Evolutionary conservation across 164 flowering plant species (phyloP), one percentile per base, ranked within the genome.

Genomic region (Pachysandra terminalis): DNA sequence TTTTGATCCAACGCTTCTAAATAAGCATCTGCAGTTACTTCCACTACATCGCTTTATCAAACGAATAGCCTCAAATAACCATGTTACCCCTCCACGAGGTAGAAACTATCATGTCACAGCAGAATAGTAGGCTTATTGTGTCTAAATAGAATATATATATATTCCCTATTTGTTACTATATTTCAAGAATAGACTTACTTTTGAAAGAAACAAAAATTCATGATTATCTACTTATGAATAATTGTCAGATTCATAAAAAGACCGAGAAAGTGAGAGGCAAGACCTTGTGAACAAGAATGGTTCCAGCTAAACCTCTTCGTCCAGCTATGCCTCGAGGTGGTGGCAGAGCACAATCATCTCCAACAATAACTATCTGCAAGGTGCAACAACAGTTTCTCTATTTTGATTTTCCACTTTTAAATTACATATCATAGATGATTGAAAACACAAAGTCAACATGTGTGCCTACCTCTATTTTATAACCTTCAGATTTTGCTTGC

Each of bases 341-440:
- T 69, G 99, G 97, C 53, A 95, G 84, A 71, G 97, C 97, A 84
- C 99, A 95, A 74, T 95, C 99, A 82, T 95, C 99, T 69, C 97
- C 97, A 77, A 95, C 96, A 76, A 92, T 86, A 21, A 95, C 97
- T 66, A 77, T 85, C 97, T 95, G 68, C 78, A 80, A 63, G 53
- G 41, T 48, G 23, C 65, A 68, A 76, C 5, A 16, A 45, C 48
- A n/a, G n/a, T 16, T 24, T 24, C 23, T 26, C 14, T 24, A 13
- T 19, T 57, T 22, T 23, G 0, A 19, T 53, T 19, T 21, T 41
- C 40, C 17, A 16, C 40, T 23, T 17, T 51, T 15, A 45, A 24
- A 28, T 8, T 24, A 15, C 51, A 21, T 17, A 3, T 22, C 37
- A 25, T 25, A 40, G 32, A 56, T 48, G 15, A 21, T 22, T 55